Evolutionary conservation across 176 grass and related monocot genomes (phyloP), one percentile per base, ranked within the genome.

Genomic region (Zizania latifolia): DNA sequence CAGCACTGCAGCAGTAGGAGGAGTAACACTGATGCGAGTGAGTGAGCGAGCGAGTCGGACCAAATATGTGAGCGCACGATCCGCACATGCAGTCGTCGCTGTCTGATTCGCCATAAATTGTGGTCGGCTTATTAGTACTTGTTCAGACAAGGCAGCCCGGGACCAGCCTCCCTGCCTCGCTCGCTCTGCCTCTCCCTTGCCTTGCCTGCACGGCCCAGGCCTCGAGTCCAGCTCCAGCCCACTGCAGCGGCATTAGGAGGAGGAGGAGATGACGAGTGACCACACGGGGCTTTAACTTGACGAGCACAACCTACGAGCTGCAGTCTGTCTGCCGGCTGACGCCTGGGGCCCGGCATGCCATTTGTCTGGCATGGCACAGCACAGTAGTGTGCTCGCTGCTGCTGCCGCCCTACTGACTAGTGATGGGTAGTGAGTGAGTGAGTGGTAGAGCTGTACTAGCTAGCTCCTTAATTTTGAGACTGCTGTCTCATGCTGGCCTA

Each of bases 121-220:
- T 53, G 72, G 81, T 77, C 81, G 64, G 72, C 64, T 48, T 58
- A 66, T 51, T 76, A 55, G 72, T 44, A 36, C 63, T 29, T 64
- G 62, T 5, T 51, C 31, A 30, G 31, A 22, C 72, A 50, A 23
- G 30, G 16, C 22, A 39, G 34, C 13, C 17, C 43, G 39, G 62
- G 71, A 37, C 71, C 60, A 31, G n/a, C 8, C 71, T 24, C 64
- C 44, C 37, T 53, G 48, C 48, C 48, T 53, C 48, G 48, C 48
- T 19, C 48, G 2, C 48, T 53, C 48, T 51, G 44, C 44, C 5
- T 8, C 8, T 16, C 46, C 46, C 21, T 3, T 21, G 48, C 48
- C 48, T 51, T 12, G 0, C 3, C 43, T 46, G 43, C 15, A 4
- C 45, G 8, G 48, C 16, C n/a, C 48, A 5, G 44, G n/a, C 48